A percentile compares a stretch with the other conserved stretches of the same genome.
Evolutionary conservation across 164 flowering plant species (phyloP).

Genomic region (Magnolia sinica): DNA sequence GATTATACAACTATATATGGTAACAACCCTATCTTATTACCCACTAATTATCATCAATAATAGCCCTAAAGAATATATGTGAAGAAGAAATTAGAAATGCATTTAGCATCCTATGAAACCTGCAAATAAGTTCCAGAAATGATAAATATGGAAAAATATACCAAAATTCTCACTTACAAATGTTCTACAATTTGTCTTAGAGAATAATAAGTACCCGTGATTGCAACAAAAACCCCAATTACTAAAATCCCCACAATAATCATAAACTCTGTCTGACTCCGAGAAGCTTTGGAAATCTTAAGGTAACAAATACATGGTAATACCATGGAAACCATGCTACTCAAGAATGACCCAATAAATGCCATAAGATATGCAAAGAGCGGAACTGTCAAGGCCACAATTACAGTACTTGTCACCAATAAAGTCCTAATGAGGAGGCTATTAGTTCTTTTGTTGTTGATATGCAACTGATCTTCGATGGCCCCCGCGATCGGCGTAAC

Average conservation of each 20-base stretch:
- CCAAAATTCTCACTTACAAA: background rate
- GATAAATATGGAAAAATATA: too few relatives aligned
- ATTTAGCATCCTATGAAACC: too few relatives aligned
- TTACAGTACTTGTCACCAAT: conserved; percentile 40
- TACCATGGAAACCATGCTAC: conserved; percentile 38
- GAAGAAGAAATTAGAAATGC: too few relatives aligned
- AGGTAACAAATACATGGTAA: conserved; percentile 57
- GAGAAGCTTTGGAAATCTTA: conserved; percentile 30
- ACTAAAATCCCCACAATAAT: conserved; percentile 30
- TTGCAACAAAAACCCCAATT: conserved; percentile 31
- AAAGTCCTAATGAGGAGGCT: conserved; percentile 40
- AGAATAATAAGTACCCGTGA: conserved; percentile 43
- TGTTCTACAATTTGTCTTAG: conserved; percentile 35
- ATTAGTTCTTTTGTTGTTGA: conserved; percentile 17
- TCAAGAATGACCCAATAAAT: conserved; percentile 43
- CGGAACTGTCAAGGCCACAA: conserved; percentile 48
- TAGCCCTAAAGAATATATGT: too few relatives aligned
- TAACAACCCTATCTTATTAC: too few relatives aligned
- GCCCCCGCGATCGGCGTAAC: conserved; percentile 55
- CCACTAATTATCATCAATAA: too few relatives aligned
- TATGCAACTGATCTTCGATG: conserved; percentile 30
- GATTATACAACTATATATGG: too few relatives aligned
- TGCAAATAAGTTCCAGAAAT: too few relatives aligned
- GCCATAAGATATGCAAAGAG: conserved; percentile 54
- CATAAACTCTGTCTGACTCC: conserved; percentile 29